A percentile compares a stretch with the other conserved stretches of the same genome.
Evolutionary conservation across 2,329 filamentous ascomycete genomes (phyloP).

Genomic region (Botrytis hyacinthi): DNA sequence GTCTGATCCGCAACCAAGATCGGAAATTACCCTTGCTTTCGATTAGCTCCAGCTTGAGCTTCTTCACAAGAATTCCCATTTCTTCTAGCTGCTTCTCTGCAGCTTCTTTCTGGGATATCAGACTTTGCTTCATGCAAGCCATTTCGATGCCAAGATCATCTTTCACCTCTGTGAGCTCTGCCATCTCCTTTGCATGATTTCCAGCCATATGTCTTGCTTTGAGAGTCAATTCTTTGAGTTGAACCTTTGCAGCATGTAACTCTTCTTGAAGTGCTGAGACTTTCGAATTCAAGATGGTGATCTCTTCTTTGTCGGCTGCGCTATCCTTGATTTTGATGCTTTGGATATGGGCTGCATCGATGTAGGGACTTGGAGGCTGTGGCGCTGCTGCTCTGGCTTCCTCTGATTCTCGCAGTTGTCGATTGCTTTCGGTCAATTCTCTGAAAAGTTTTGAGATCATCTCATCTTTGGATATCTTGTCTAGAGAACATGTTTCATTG

Average conservation of each 20-base stretch:
- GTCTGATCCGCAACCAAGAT: neutral
- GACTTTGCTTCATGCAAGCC: neutral
- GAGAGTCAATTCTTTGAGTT: neutral
- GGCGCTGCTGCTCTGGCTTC: neutral
- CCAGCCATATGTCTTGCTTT: neutral
- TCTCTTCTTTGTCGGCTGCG: neutral
- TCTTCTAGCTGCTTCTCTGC: neutral
- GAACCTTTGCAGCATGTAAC: neutral
- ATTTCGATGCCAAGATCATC: neutral
- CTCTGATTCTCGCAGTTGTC: neutral
- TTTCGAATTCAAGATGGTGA: neutral
- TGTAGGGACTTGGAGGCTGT: neutral
- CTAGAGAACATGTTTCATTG: neutral
- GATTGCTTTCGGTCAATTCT: neutral
- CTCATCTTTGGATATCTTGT: neutral
- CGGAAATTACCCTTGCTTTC: constrained; percentile 5
- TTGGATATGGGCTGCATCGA: neutral
- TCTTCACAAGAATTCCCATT: neutral
- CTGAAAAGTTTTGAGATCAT: neutral
- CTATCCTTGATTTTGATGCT: neutral
- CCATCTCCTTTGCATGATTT: neutral
- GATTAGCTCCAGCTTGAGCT: neutral
- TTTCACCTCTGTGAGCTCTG: neutral
- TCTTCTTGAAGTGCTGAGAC: constrained; percentile 2
- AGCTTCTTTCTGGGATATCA: neutral